Percentiles rank a stretch among this genome's conserved stretches.
phyloP scores from a whole-genome alignment of 2,329 filamentous ascomycete genomes.

The Sarocladium oryzae region DNA sequence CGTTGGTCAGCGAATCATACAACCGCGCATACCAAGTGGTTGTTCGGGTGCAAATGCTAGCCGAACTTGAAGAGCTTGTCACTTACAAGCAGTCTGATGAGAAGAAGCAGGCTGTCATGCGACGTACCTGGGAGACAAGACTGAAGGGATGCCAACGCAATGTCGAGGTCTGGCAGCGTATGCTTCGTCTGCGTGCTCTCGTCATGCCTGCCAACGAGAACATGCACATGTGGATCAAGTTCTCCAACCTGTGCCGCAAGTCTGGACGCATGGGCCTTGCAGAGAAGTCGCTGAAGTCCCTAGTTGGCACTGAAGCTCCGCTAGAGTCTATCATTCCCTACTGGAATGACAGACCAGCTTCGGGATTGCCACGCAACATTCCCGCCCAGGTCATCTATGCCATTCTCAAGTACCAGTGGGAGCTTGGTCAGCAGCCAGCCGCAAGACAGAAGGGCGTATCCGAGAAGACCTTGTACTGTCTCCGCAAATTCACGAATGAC shows the following conservation, averaged over 20 bases:
- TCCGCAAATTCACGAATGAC: constrained; percentile 56
- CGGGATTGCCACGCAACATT: constrained; percentile 31
- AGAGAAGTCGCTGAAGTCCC: constrained; percentile 85
- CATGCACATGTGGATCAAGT: constrained; percentile 99
- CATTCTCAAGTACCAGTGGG: constrained; percentile 97
- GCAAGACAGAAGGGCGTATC: constrained; percentile 37
- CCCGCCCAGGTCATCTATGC: constrained; percentile 85
- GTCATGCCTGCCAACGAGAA: constrained; percentile 91
- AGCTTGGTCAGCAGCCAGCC: constrained; percentile 60
- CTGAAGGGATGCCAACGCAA: constrained; percentile 94
- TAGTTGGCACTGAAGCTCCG: constrained; percentile 67
- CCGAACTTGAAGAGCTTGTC: constrained; percentile 96
- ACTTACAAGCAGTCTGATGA: constrained; percentile 92
- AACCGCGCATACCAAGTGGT: constrained; percentile 97
- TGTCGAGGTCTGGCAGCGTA: constrained; percentile 96
- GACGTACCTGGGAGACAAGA: constrained; percentile 90
- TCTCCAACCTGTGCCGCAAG: constrained; percentile 95
- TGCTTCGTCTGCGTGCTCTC: constrained; percentile 88
- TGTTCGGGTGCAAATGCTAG: constrained; percentile 97
- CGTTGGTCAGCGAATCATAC: constrained; percentile 95
- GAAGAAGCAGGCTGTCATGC: constrained; percentile 85
- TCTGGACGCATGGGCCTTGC: constrained; percentile 90
- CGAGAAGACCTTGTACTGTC: constrained; percentile 51
- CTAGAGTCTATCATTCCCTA: constrained; percentile 56
- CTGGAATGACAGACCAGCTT: constrained; percentile 35